Conservation (phyloP, 768 basidiomycete species). For the Xanthoconium stramineum region DNA sequence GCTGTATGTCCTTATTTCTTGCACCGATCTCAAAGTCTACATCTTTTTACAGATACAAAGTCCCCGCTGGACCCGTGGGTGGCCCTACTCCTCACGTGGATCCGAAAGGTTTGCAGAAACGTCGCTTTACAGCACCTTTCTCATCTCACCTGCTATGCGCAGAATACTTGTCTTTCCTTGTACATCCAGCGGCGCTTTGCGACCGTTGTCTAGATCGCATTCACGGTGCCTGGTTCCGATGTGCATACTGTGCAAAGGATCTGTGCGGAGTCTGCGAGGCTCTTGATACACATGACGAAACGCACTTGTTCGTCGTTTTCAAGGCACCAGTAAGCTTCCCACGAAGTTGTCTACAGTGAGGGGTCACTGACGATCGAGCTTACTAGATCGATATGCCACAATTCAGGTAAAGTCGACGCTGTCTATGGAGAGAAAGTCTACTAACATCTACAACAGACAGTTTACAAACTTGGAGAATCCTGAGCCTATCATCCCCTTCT, state of each 20-base stretch:
- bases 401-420: constrained; percentile 50
- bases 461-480: constrained; percentile 60
- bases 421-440: neutral
- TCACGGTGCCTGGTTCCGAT: constrained; percentile 86
- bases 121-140: neutral
- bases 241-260: constrained; percentile 84
- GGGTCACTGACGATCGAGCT: constrained; percentile 5
- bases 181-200: constrained; percentile 71
- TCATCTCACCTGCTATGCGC: neutral
- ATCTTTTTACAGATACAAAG: constrained; percentile 51
- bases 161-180: constrained; percentile 63
- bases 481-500: constrained; percentile 59
- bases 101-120: constrained; percentile 51
- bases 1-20: constrained; percentile 40
- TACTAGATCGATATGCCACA: constrained; percentile 67
- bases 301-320: constrained; percentile 84
- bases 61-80: constrained; percentile 55
- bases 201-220: constrained; percentile 84
- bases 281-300: constrained; percentile 76
- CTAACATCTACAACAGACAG: constrained; percentile 34
- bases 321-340: constrained; percentile 64
- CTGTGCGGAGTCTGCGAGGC: constrained; percentile 83
- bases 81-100: constrained; percentile 36
- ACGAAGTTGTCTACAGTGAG: neutral
- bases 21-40: constrained; percentile 4